Base-by-base conservation (phyloP, 345 rosid species). In the Citrus sp. region DNA sequence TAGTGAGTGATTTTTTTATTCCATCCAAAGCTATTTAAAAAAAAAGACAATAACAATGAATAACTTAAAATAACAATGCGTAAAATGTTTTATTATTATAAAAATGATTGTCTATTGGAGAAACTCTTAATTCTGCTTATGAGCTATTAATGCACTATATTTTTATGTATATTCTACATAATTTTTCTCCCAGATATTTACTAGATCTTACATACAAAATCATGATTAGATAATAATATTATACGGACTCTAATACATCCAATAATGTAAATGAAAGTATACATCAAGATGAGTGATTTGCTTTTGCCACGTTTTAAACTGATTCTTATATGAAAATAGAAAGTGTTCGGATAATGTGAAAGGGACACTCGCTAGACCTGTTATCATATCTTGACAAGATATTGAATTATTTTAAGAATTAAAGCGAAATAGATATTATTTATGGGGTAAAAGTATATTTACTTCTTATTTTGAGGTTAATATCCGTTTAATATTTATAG, bases 181-280 rank as follows among this genome's bases (percentile, higher is more conserved):
- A 13, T 12, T 46, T 13, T 46, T 46, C 51, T 13, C 18, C 51
- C 18, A 46, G 51, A 46, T 13, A 46, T 46, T 46, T 13, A 0
- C 18, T 46, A 46, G 51, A 13, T 4, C 51, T n/a, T n/a, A 2
- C 2, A 9, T 16, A 75, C 79, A 64, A 21, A 46, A 22, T 32
- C 28, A 40, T 28, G 30, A 64, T 75, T 19, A 46, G 78, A 49
- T 28, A 75, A 46, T n/a, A 9, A 60, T 34, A 27, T 62, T 10
- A 0, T 34, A 19, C 3, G 19, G 19, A 14, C 7, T 37, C 6
- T 21, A 67, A 67, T 10, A 28, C 78, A 73, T 60, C 79, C 40
- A 78, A 59, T 78, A 78, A 77, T 77, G 84, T 4, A 9, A 66
- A 34, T 3, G 55, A 62, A 82, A 63, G 77, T 28, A 66, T 56